Evolutionary conservation across 2,329 filamentous ascomycete species (phyloP), one percentile per base, ranked within the genome.

Genomic region (Pochonia chlamydosporia): DNA sequence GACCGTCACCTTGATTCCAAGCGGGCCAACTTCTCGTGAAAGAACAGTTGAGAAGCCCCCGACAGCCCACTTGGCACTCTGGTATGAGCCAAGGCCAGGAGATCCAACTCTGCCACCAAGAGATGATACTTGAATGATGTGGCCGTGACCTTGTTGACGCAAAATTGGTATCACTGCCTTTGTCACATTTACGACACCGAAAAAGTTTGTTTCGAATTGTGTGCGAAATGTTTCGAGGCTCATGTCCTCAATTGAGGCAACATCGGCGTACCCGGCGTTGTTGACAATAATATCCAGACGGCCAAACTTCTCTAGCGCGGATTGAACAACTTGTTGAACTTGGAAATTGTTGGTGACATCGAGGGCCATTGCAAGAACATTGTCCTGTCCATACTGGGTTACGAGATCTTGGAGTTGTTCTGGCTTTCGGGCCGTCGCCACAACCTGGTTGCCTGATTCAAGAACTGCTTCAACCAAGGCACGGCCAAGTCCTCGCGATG

Each of bases 131-230:
- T 72, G 67, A 23, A 71, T 61, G 23, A 73, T 68, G 21, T 63
- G 58, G 51, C 63, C 49, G 2, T 53, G 54, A 3, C 54, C 50
- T 48, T 60, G 61, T 21, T 52, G 43, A 1, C 66, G 57, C 52
- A 72, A 54, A 0, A 66, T 57, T 2, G 66, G 61, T 4, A 69
- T 49, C 2, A 63, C 64, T 4, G 67, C 66, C 6, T 64, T 68
- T 5, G 77, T 81, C 1, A 81, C 72, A 39, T 75, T 68, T 4
- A 82, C 58, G 1, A 80, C 60, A 3, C 80, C 79, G 47, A 78
- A 80, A 56, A 82, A 76, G 55, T 84, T 83, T 49, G 78, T 71
- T 43, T 84, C 75, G 60, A 83, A 72, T 54, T 82, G 74, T 3
- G 59, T 68, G 2, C 72, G 66, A 36, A 77, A 72, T 25, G 78